Percentiles rank a stretch among this genome's conserved stretches.
Conservation (phyloP, 2,329 filamentous ascomycete species). For the Trematosphaeria pertusa region DNA sequence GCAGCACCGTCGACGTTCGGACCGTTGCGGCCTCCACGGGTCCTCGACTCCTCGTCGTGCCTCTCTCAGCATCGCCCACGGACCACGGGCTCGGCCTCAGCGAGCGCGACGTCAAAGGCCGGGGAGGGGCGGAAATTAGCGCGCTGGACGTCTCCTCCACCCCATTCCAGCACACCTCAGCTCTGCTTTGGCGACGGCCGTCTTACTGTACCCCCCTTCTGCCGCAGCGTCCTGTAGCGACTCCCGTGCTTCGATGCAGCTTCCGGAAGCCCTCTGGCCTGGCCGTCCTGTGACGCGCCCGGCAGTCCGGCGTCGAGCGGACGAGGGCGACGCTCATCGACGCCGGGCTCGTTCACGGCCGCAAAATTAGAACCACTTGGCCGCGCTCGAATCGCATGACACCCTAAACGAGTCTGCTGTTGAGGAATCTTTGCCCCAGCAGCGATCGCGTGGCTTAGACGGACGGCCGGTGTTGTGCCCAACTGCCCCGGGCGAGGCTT, state of each 20-base stretch:
- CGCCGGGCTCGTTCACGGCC: neutral
- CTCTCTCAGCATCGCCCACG: too few species aligned
- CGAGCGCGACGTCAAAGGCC: conserved; percentile 2
- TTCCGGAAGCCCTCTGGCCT: conserved; percentile 19
- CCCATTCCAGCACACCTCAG: conserved; percentile 13
- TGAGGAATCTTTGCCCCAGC: too few species aligned
- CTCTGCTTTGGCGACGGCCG: conserved; percentile 13
- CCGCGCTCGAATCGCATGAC: too few species aligned
- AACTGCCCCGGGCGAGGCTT: conserved; percentile 25
- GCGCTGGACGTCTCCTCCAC: neutral
- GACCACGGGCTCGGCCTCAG: conserved; percentile 7
- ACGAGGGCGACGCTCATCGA: neutral
- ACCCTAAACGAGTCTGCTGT: too few species aligned
- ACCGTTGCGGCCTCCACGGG: neutral
- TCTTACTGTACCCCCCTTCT: conserved; percentile 21
- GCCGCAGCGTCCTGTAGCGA: conserved; percentile 11
- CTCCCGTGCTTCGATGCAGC: conserved; percentile 12
- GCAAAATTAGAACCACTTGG: neutral
- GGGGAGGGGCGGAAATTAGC: conserved; percentile 21
- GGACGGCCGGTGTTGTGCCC: conserved; percentile 24
- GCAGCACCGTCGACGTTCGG: too few species aligned
- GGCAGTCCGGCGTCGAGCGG: neutral
- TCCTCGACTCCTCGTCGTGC: neutral
- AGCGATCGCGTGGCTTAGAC: conserved; percentile 32
- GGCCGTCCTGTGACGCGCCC: conserved; percentile 5